Base-by-base conservation (phyloP, 441 rosid genomes). In the Euphorbia celastroides region DNA sequence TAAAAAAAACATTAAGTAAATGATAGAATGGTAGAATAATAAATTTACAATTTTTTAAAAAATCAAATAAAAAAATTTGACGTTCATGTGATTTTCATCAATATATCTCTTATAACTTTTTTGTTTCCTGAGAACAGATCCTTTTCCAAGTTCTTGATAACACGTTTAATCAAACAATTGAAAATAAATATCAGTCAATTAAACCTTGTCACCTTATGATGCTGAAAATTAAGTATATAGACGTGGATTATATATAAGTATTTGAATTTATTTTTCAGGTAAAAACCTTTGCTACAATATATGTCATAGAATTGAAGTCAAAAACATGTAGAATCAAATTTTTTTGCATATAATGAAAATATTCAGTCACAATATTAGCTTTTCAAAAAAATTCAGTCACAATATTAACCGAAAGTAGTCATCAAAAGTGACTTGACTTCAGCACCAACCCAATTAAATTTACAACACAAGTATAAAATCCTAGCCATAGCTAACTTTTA, bases 371-470 rank as follows among this genome's bases (percentile, higher is more conserved):
- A 36, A 54, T 28, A 54, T 36, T 34, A 34, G 23, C 68, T 52
- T 34, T n/a, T n/a, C n/a, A n/a, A 28, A 12, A 23, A 1, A 25
- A 62, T 50, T 64, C 58, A 52, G 51, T 51, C 60, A 9, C 23
- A 36, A 54, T 28, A 54, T 36, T 34, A 34, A 32, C 68, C 34
- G 22, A n/a, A 34, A 54, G 16, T 32, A 22, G 56, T 51, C 52
- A 19, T 70, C 69, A 26, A 58, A 57, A 66, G 28, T 69, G 72
- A 74, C 67, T 69, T 46, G 70, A 74, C 73, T 69, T 17, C 50
- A 52, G 42, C 70, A 74, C 27, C 62, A 73, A 51, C 52, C 20
- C 50, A 20, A 26, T 28, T 20, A 42, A 46, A 23, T 22, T 27
- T 25, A 19, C 7, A 7, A 62, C 44, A 16, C 16, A n/a, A 20